Base-by-base conservation (phyloP, 345 rosid species). In the Sapria himalayana region DNA sequence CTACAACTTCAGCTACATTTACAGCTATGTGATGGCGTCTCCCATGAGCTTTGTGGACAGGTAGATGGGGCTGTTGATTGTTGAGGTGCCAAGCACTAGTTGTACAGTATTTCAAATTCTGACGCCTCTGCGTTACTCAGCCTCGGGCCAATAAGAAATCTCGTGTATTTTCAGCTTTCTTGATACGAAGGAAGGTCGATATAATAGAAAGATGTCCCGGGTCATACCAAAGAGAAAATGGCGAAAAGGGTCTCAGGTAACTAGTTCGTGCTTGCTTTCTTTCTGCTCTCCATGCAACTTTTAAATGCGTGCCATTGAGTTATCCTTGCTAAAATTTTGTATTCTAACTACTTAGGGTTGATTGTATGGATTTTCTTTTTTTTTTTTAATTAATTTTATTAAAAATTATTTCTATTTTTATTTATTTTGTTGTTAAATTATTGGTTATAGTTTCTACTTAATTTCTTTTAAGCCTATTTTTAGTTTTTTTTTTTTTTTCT, bases 21-120 rank as follows among this genome's bases (percentile, higher is more conserved):
- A 56, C 20, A 24, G 31, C 50, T 40, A 56, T 45, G 15, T 56
- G 20, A 49, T 50, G 44, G 38, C 56, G 3, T 50, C 56, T 23
- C 20, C 42, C 2, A 15, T 15, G 18, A 56, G 61, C 45, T 56
- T 37, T 15, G 46, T 56, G 16, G 61, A 56, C 25, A 56, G 61
- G 61, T 56, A 38, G 12, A 19, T 35, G 20, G 40, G 19, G 9
- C 37, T 5, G 54, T 54, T 60, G 38, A 56, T 50, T 58, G 51
- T 61, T 58, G 57, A 38, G 73, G 51, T 59, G 64, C 58, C 55
- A 18, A 35, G 56, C 50, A 44, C 29, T 46, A 27, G 27, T 65
- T 43, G 15, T 55, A 37, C 39, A 48, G 21, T 54, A 39, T 41
- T 29, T 38, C 41, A 25, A 46, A 22, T 23, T 54, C 54, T 46